Percentiles rank a stretch among this genome's conserved stretches.
Evolutionary conservation across 2,329 filamentous ascomycete species (phyloP).

Genomic region (Rugonectria rugulosa): DNA sequence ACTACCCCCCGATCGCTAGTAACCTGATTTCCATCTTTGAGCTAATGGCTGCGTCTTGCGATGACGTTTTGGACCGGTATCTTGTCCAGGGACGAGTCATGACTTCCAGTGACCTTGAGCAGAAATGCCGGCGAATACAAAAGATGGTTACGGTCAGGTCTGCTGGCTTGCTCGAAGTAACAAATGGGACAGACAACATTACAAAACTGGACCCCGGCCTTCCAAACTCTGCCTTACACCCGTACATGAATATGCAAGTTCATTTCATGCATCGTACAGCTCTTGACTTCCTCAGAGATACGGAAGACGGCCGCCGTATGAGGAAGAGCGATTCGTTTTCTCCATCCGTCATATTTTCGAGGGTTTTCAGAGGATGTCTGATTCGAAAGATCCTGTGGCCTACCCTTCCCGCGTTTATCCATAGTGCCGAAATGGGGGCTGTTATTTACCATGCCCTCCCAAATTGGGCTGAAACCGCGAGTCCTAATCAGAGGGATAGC

Average conservation of each 20-base stretch:
- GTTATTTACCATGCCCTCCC: too few relatives aligned
- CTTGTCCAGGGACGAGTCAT: not conserved
- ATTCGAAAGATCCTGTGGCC: not conserved
- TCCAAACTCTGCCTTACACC: not conserved
- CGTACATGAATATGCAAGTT: not conserved
- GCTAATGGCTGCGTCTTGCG: not conserved
- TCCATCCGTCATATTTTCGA: not conserved
- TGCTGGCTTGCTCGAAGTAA: not conserved
- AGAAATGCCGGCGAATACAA: not conserved
- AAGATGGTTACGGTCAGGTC: not conserved
- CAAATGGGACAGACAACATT: not conserved
- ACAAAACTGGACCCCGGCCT: not conserved
- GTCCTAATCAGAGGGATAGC: too few relatives aligned
- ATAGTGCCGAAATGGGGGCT: too few relatives aligned
- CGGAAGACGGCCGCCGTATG: not conserved
- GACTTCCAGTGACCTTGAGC: not conserved
- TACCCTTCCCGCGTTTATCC: too few relatives aligned
- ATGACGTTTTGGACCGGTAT: not conserved
- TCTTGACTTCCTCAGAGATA: constrained; percentile 1
- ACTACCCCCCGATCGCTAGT: too few relatives aligned
- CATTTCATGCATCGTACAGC: constrained; percentile 5
- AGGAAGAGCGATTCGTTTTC: not conserved
- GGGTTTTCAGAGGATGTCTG: not conserved
- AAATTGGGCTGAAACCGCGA: too few relatives aligned
- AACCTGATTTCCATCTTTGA: not conserved